These are phyloP conservation scores for Prunus padus DNA, from an alignment of 306 rosid genomes.

Conservation along the genomic window DNA sequence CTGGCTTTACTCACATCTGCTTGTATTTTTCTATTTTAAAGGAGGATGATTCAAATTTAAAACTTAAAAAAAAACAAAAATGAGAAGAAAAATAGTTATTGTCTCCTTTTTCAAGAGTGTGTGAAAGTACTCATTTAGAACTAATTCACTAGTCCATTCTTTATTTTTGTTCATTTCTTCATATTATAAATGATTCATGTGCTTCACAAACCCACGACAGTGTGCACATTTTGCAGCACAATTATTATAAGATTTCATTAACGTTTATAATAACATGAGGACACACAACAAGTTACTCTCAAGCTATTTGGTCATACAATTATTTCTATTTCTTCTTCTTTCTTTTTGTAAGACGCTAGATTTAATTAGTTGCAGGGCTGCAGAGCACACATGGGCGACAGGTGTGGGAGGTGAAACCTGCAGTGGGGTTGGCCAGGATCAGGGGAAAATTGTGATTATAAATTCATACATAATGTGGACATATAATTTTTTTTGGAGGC, in stretches of 20 bases:
- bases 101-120: too few species aligned
- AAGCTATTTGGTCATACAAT: not conserved
- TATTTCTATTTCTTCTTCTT: not conserved
- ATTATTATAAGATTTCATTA: not conserved
- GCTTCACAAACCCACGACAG: not conserved
- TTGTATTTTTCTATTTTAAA: too few species aligned
- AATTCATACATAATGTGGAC: not conserved
- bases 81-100: too few species aligned
- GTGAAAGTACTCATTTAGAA: too few species aligned
- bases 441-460: slow-evolving; percentile 17
- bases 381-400: slow-evolving; percentile 1
- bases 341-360: not conserved
- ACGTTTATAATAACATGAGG: not conserved
- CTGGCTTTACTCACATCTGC: too few species aligned
- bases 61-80: too few species aligned
- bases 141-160: too few species aligned
- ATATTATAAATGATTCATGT: not conserved
- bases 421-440: not conserved
- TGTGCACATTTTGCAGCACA: not conserved
- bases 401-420: not conserved
- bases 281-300: not conserved
- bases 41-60: too few species aligned
- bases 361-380: not conserved
- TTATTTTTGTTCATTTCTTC: too few species aligned
- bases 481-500: not conserved